phyloP scores from a whole-genome alignment of 306 rosid genomes.

The Cercis canadensis region DNA sequence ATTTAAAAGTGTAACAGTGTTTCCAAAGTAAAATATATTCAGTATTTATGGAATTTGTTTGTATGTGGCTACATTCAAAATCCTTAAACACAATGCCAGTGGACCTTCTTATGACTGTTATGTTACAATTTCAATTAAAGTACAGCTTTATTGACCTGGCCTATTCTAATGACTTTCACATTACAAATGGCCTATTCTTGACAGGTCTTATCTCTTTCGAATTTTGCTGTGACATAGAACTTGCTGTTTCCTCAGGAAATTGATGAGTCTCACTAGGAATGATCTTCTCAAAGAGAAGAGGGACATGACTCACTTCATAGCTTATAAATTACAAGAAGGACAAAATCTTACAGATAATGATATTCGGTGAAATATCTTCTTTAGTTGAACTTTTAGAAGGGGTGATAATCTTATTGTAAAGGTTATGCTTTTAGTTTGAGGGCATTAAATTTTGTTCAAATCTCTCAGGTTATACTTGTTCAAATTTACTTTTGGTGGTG shows the following conservation, averaged over 20 bases:
- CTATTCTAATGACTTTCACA: conserved; percentile 6
- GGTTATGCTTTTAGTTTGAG: neutral
- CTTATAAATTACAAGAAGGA: neutral
- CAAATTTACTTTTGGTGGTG: neutral
- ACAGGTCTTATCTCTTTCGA: neutral
- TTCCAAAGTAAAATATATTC: neutral
- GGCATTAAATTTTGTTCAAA: neutral
- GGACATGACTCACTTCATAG: conserved; percentile 4
- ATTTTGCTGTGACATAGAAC: neutral
- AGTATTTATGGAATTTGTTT: neutral
- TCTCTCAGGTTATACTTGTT: neutral
- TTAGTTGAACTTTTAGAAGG: neutral
- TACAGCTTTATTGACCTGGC: neutral
- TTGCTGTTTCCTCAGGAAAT: neutral
- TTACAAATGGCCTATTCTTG: conserved; percentile 8
- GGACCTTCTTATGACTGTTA: too few species aligned
- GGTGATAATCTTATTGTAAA: conserved; percentile 7
- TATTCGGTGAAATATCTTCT: neutral
- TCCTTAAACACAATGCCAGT: neutral
- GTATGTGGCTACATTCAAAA: neutral
- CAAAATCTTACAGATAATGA: neutral
- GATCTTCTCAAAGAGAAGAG: conserved; percentile 1
- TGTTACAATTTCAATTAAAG: neutral
- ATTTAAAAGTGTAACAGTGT: neutral
- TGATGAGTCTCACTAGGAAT: neutral